phyloP scores from a whole-genome alignment of 2,329 filamentous ascomycete species.

The Aschersonia sp. region DNA sequence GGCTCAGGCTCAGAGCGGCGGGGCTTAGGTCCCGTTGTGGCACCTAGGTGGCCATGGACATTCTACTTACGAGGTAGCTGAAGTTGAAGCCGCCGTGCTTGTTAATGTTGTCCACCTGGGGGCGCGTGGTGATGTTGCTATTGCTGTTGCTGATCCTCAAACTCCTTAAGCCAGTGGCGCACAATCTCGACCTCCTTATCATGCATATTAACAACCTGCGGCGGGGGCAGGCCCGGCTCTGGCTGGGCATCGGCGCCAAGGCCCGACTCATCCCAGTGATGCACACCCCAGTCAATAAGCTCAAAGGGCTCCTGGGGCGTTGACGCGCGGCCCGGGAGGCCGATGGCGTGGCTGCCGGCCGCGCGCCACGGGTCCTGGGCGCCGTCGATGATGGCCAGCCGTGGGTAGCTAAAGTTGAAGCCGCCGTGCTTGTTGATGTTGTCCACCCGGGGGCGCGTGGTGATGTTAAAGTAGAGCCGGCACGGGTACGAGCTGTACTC shows the following conservation, averaged over 20 bases:
- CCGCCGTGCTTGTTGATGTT: conserved; percentile 66
- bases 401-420: conserved; percentile 55
- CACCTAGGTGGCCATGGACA: not conserved
- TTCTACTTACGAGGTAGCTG: conserved; percentile 13
- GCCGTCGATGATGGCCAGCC: conserved; percentile 64
- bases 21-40: not conserved
- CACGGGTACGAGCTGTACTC: conserved; percentile 50
- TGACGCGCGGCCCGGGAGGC: conserved; percentile 38
- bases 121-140: conserved; percentile 44
- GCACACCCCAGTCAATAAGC: conserved; percentile 59
- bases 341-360: conserved; percentile 56
- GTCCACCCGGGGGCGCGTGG: conserved; percentile 42
- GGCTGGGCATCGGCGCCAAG: conserved; percentile 30
- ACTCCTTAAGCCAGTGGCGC: conserved; percentile 51
- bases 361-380: conserved; percentile 69
- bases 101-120: conserved; percentile 56
- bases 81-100: conserved; percentile 62
- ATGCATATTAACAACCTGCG: conserved; percentile 43
- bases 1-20: not conserved
- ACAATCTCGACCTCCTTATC: conserved; percentile 45
- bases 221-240: conserved; percentile 46
- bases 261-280: conserved; percentile 69
- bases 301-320: conserved; percentile 55
- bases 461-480: conserved; percentile 54
- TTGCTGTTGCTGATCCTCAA: not conserved